Base-by-base conservation (phyloP, 2,329 filamentous ascomycete genomes). In the Colletotrichum theobromicola region DNA sequence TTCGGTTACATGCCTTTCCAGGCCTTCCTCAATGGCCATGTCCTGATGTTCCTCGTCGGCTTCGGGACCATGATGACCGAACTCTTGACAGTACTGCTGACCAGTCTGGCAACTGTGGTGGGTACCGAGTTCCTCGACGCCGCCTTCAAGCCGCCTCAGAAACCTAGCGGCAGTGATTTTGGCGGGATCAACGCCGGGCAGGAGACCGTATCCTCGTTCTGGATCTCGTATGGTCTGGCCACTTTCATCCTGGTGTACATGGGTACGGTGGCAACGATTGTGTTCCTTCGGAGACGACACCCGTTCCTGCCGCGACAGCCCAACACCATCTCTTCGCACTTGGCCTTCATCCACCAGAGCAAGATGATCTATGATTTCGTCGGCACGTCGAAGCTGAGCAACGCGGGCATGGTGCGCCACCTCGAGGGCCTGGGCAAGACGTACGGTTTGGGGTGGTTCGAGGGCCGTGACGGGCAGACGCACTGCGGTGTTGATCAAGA, bases 401-500 rank as follows among this genome's bases (percentile, higher is more conserved):
- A 89, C 67, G 84, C 86, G 16, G 84, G 91, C 80, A 94, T 95
- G 91, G 90, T 89, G 76, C 82, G 83, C 70, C 87, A 88, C 80
- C 86, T 96, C 42, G 90, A 90, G 75, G 84, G 81, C 12, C 83
- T 90, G n/a, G 88, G 89, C 46, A 93, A 93, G 85, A 92, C 87
- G 53, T 96, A 96, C 82, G 94, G 93, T 2, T 83, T 96, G 37
- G 94, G 94, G 1, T 95, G 94, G 94, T 95, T 95, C 79, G 85
- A 85, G 53, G 94, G 94, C 0, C 86, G 94, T 21, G 94, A 96
- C 82, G 92, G 92, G 5, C 88, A 93, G 82, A 90, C 90, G 76
- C 94, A 96, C 85, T 93, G 93, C 80, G 94, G 94, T 15, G 90
- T 96, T 72, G 94, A 96, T 80, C 89, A 95, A 84, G 94, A 96